phyloP scores from a whole-genome alignment of 2,329 filamentous ascomycete species.

The Domatiomyces globalis region DNA sequence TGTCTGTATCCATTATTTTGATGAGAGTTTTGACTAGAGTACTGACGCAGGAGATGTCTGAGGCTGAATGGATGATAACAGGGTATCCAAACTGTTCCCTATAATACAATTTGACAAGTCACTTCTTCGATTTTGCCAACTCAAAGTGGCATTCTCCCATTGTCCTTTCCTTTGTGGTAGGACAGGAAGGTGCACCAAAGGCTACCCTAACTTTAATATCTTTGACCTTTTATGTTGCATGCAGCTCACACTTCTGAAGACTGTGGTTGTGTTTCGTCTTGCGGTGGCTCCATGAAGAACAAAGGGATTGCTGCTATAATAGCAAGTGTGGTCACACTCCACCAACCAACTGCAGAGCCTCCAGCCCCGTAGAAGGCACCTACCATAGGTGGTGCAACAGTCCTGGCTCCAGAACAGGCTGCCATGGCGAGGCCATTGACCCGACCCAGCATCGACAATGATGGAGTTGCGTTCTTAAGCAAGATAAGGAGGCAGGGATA shows the following conservation, averaged over 20 bases:
- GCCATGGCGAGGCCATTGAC: conserved; percentile 53
- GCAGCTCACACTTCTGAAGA: neutral
- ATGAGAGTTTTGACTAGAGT: neutral
- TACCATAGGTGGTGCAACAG: conserved; percentile 50
- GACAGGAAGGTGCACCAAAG: neutral
- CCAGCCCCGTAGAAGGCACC: conserved; percentile 49
- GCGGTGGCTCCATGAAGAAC: conserved; percentile 33
- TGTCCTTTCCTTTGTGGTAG: neutral
- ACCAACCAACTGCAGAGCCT: conserved; percentile 48
- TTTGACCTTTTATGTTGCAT: neutral
- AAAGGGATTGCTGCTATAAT: conserved; percentile 45
- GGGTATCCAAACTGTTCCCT: neutral
- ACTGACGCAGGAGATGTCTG: neutral
- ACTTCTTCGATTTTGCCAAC: neutral
- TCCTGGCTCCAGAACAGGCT: conserved; percentile 51
- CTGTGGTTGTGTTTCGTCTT: neutral
- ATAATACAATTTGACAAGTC: neutral
- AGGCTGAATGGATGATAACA: neutral
- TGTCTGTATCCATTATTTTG: neutral
- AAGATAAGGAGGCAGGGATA: conserved; percentile 53
- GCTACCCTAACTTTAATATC: neutral
- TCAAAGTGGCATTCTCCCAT: neutral
- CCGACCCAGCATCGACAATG: conserved; percentile 42
- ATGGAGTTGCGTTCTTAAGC: conserved; percentile 52
- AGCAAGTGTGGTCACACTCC: conserved; percentile 45